Evolutionary conservation across 202 grass and related monocot genomes (phyloP), one percentile per base, ranked within the genome.

Genomic region (Hordeum pubiflorum): DNA sequence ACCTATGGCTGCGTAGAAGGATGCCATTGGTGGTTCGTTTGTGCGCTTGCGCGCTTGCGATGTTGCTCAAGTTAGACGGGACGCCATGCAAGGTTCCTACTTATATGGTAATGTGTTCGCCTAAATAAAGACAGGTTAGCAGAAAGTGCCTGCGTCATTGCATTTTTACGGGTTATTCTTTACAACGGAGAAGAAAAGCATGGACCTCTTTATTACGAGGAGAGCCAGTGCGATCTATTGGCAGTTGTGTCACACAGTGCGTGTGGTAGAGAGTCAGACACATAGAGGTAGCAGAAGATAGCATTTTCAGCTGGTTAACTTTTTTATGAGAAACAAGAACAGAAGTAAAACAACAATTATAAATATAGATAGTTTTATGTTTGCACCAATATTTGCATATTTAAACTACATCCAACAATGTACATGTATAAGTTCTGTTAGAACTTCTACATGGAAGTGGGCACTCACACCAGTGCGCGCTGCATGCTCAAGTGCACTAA

Each of bases 1-100:
- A 57, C 22, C 62, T 58, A 76, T 21, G 75, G 41, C 50, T 74
- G 77, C 27, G 40, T 18, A 39, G 57, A 44, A 69, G 75, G 72
- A 81, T 70, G 85, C 89, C 93, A 92, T 89, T 32, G 13, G 13
- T 29, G 15, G 11, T 61, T 61, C 36, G 6, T 48, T 26, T 48
- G 68, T 24, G 41, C 9, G 26, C 43, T 33, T 73, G 68, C 43
- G 41, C 9, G 26, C 43, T 33, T 73, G 69, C 27, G 26, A 52
- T 31, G 41, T 50, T 52, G 15, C 69, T 44, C 43, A 44, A 71
- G 40, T 71, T 71, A 41, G 13, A 71, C 26, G 15, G 43, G 15
- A 70, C 39, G 69, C 43, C 43, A 32, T 31, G 43, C 24, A 52
- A 11, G 43, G 69, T n/a, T 17, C 69, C 41, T 73, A 54, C 44